Base-by-base conservation (phyloP, 805 yeast species). In the Candida manassasensis region DNA sequence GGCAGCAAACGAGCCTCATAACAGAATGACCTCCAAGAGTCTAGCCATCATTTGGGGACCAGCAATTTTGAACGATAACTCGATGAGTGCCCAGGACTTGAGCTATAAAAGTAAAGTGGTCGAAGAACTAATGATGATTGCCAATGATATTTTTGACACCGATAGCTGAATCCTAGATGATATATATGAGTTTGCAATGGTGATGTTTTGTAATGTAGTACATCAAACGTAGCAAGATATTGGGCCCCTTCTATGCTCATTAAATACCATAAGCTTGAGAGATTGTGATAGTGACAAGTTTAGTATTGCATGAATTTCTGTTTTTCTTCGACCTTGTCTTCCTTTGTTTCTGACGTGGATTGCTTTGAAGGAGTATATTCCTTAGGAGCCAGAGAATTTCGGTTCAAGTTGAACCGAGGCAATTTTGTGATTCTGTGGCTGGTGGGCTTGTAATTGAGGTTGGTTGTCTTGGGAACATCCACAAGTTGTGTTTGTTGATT, bases 21-120 rank as follows among this genome's bases (percentile, higher is more conserved):
- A 88, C 54, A 73, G 93, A 53, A 93, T 93, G 98, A 79, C 79
- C 31, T 70, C 80, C 39, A 81, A 81, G 50, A 81, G 84, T 40
- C 59, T 93, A 48, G 85, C 95, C 31, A 85, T 86, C 26, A 88
- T 90, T 25, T 93, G 98, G 98, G 96, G 97, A 0, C 95, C 96
- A 13, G 84, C 85, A 2, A 61, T 93, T 35, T 71, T 93, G 55
- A 77, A 79, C 32, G 84, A 77, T 47, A 77, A 75, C 38, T 73
- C 75, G 16, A 66, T 72, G 51, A 81, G 78, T 40, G 75, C 78
- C 3, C 84, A 80, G 43, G 96, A 79, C 50, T 76, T 84, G 65
- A 81, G 81, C 37, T 77, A 73, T 45, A 86, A 84, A 58, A 81
- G 85, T 29, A 73, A 74, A 38, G 84, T 87, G 3, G 76, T 93